Evolutionary conservation across 768 basidiomycete species (phyloP).

Genomic region (Tephrocybe sp.): DNA sequence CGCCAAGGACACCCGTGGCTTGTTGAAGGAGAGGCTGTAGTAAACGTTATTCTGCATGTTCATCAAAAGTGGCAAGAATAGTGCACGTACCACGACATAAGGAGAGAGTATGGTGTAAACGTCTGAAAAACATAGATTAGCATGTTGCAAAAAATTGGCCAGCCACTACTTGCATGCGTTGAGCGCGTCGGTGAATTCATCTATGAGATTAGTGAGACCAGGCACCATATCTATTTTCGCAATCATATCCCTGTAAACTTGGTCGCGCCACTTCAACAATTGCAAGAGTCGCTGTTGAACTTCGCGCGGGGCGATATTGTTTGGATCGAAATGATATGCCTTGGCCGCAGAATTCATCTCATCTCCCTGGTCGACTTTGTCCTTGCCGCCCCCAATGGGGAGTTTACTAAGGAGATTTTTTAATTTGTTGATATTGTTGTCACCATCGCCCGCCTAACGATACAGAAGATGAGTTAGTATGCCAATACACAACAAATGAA

Average conservation of each 20-base stretch:
- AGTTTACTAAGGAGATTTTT: constrained; percentile 47
- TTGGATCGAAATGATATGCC: constrained; percentile 61
- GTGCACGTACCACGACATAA: constrained; percentile 46
- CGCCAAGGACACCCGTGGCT: constrained; percentile 52
- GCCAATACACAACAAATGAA: background rate
- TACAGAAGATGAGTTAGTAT: background rate
- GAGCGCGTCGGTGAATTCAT: constrained; percentile 60
- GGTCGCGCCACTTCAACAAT: constrained; percentile 63
- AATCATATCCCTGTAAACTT: constrained; percentile 47
- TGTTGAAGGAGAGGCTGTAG: constrained; percentile 57
- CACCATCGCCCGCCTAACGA: constrained; percentile 27
- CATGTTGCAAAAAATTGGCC: background rate
- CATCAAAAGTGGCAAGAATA: background rate
- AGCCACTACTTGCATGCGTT: constrained; percentile 51
- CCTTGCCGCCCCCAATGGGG: constrained; percentile 47
- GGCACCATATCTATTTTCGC: constrained; percentile 66
- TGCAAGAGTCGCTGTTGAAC: constrained; percentile 55
- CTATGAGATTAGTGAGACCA: constrained; percentile 53
- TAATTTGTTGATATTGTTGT: constrained; percentile 33
- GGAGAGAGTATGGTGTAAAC: constrained; percentile 69
- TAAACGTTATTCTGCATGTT: constrained; percentile 5
- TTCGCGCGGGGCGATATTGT: constrained; percentile 61
- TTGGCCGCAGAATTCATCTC: constrained; percentile 51
- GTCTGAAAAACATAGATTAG: constrained; percentile 30
- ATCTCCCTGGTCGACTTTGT: constrained; percentile 53